phyloP scores from a whole-genome alignment of 78 protist species.

The Salpingoeca rosetta region DNA sequence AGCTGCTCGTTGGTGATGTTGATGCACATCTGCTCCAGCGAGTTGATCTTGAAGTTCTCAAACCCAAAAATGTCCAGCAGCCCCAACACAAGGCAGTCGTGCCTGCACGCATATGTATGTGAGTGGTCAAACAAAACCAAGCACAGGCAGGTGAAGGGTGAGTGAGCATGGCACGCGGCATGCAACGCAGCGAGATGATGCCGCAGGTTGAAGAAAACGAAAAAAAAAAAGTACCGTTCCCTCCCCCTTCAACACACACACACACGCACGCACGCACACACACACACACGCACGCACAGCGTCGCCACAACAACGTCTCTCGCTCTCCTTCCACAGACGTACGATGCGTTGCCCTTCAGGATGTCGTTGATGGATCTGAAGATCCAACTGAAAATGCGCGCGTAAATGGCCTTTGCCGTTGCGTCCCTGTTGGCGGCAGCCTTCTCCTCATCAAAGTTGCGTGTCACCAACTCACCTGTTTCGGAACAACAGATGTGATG shows the following conservation, averaged over 20 bases:
- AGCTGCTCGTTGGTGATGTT: slow-evolving; percentile 83
- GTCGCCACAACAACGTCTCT: too few species aligned
- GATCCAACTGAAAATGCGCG: slow-evolving; percentile 59
- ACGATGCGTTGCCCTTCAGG: neutral
- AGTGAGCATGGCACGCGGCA: too few species aligned
- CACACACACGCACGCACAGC: too few species aligned
- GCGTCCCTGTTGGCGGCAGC: slow-evolving; percentile 60
- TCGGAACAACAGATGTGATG: too few species aligned
- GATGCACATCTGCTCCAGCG: slow-evolving; percentile 73
- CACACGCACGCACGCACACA: neutral
- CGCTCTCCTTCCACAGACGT: too few species aligned
- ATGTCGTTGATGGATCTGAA: slow-evolving; percentile 32
- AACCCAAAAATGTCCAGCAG: slow-evolving; percentile 95
- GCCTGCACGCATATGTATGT: neutral
- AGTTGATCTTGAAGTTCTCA: slow-evolving; percentile 66
- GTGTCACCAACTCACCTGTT: too few species aligned
- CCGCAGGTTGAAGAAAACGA: too few species aligned
- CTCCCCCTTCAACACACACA: too few species aligned
- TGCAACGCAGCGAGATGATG: neutral
- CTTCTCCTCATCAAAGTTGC: slow-evolving; percentile 5
- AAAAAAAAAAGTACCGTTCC: neutral
- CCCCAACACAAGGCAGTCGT: slow-evolving; percentile 60
- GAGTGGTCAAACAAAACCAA: neutral
- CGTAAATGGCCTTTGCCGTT: slow-evolving; percentile 65
- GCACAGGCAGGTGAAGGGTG: neutral